phyloP scores from a whole-genome alignment of 495 filamentous ascomycete genomes.

The Annulohypoxylon moriforme region DNA sequence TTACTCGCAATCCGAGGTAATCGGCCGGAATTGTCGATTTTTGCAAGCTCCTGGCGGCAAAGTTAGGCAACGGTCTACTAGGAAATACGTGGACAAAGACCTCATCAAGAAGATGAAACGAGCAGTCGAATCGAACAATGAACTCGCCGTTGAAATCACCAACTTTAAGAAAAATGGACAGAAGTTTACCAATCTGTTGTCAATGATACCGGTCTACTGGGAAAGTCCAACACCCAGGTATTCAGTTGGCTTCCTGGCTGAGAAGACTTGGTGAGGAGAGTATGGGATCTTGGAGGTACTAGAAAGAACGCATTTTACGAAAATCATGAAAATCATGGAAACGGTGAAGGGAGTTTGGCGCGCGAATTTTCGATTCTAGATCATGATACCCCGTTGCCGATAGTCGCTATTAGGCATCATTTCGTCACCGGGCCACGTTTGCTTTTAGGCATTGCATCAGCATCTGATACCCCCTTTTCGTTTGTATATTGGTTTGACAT shows the following conservation, averaged over 20 bases:
- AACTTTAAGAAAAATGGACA: slow-evolving; percentile 64
- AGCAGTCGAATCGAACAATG: slow-evolving; percentile 52
- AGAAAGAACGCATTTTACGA: no score
- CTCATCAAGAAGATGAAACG: slow-evolving; percentile 53
- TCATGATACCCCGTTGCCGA: slow-evolving; percentile 35
- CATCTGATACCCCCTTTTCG: slow-evolving; percentile 44
- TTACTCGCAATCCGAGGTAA: slow-evolving; percentile 54
- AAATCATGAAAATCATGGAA: background rate
- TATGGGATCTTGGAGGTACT: background rate
- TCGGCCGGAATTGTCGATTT: slow-evolving; percentile 66
- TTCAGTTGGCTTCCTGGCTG: slow-evolving; percentile 59
- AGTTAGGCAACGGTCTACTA: slow-evolving; percentile 44
- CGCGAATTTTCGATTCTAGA: slow-evolving; percentile 7
- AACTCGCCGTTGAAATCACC: slow-evolving; percentile 57
- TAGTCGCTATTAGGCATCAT: slow-evolving; percentile 28
- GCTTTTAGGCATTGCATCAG: slow-evolving; percentile 46
- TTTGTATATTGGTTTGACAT: slow-evolving; percentile 18
- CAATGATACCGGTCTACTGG: slow-evolving; percentile 60
- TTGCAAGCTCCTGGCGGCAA: slow-evolving; percentile 58
- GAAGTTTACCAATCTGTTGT: slow-evolving; percentile 59
- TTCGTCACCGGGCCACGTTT: slow-evolving; percentile 22
- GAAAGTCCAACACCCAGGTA: slow-evolving; percentile 44
- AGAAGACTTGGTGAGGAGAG: slow-evolving; percentile 38
- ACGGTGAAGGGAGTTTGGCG: slow-evolving; percentile 11
- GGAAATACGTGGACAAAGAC: slow-evolving; percentile 52